phyloP scores from a whole-genome alignment of 768 basidiomycete species.

The Termitomyces sp. region DNA sequence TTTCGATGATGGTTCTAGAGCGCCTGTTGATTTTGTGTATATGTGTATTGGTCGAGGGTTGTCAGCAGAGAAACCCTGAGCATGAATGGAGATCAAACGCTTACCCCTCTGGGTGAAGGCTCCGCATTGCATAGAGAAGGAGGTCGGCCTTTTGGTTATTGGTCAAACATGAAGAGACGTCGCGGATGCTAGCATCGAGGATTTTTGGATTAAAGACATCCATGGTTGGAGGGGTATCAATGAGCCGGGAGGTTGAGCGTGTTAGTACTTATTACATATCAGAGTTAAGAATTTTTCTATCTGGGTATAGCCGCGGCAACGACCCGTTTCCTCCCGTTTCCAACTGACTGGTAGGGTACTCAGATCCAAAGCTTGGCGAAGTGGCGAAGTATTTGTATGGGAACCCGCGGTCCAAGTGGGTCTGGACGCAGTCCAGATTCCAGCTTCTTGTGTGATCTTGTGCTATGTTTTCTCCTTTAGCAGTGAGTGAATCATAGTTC shows the following conservation, averaged over 20 bases:
- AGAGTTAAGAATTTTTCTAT: neutral
- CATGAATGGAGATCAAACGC: conserved; percentile 13
- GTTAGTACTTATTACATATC: neutral
- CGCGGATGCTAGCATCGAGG: conserved; percentile 71
- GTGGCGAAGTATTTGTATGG: neutral
- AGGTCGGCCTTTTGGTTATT: conserved; percentile 69
- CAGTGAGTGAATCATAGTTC: neutral
- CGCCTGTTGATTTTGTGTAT: conserved; percentile 29
- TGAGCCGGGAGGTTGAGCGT: neutral
- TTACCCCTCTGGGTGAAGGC: conserved; percentile 69
- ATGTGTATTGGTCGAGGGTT: neutral
- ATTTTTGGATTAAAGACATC: conserved; percentile 74
- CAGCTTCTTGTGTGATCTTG: neutral
- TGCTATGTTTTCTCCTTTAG: neutral
- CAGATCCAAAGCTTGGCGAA: neutral
- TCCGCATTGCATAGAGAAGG: conserved; percentile 77
- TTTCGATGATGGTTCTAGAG: conserved; percentile 64
- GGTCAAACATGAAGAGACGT: conserved; percentile 53
- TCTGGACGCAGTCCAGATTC: conserved; percentile 12
- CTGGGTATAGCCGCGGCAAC: conserved; percentile 2
- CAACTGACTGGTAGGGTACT: neutral
- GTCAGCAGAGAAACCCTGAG: neutral
- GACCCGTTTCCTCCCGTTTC: neutral
- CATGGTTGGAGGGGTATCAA: conserved; percentile 28
- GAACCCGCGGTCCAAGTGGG: conserved; percentile 5